Evolutionary conservation across 164 flowering plant species (phyloP).

Genomic region (Annona cherimola): DNA sequence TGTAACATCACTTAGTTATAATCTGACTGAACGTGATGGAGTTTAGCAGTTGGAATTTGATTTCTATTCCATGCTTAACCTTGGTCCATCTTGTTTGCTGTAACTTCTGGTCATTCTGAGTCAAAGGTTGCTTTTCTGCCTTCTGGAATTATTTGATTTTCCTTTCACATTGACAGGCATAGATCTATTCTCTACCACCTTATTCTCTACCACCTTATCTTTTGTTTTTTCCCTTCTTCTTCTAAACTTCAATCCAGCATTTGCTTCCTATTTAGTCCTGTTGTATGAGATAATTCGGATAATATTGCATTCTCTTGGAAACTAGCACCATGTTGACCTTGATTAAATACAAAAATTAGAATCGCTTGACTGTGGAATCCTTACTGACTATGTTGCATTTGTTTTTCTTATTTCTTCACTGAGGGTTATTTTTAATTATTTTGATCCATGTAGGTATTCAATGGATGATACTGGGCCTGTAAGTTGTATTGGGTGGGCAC

Average conservation of each 20-base stretch:
- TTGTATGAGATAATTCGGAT: background rate
- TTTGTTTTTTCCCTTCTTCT: too few species aligned
- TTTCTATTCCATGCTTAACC: background rate
- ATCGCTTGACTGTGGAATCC: background rate
- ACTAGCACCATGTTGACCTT: background rate
- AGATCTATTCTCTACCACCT: too few species aligned
- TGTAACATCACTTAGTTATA: background rate
- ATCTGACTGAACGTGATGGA: background rate
- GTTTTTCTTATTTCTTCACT: background rate
- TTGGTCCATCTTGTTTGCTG: background rate
- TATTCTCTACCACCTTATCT: too few species aligned
- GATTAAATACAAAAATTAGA: background rate
- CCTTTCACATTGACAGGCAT: too few species aligned
- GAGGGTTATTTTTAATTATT: background rate
- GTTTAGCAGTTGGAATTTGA: background rate
- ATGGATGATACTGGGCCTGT: constrained; percentile 94
- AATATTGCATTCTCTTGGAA: background rate
- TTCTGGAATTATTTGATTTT: too few species aligned
- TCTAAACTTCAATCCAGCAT: background rate
- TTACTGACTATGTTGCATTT: background rate
- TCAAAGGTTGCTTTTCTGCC: background rate
- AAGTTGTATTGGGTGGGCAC: constrained; percentile 90
- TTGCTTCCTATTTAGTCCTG: background rate
- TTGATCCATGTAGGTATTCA: constrained; percentile 57
- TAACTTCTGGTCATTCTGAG: background rate